Evolutionary conservation across 768 basidiomycete genomes (phyloP).

Genomic region (Hygrophorus russula): DNA sequence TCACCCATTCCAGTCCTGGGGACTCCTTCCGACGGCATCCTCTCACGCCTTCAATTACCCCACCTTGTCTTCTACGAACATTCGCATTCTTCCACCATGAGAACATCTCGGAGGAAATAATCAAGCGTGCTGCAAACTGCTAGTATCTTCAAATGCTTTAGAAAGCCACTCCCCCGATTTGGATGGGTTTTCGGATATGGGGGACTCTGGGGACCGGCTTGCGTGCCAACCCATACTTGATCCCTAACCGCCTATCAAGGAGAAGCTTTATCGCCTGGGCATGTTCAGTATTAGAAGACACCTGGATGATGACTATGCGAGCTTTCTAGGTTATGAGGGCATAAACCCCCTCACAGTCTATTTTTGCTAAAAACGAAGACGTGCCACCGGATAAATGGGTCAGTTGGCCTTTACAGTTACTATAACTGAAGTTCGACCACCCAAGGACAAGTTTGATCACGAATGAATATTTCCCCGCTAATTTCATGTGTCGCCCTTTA

Average conservation of each 20-base stretch:
- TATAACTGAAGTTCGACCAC: neutral
- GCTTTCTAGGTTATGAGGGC: slow-evolving; percentile 52
- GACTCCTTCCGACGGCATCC: too few species aligned
- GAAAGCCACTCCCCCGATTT: slow-evolving; percentile 37
- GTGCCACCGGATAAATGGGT: slow-evolving; percentile 19
- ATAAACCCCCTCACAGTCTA: slow-evolving; percentile 66
- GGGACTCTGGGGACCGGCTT: slow-evolving; percentile 31
- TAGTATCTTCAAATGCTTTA: slow-evolving; percentile 45
- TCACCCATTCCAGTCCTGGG: too few species aligned
- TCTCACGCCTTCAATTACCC: too few species aligned
- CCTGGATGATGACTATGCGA: slow-evolving; percentile 71
- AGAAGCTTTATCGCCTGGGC: slow-evolving; percentile 27
- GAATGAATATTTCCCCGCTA: slow-evolving; percentile 57
- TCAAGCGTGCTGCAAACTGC: too few species aligned
- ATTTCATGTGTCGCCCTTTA: slow-evolving; percentile 74
- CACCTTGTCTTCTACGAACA: too few species aligned
- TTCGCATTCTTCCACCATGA: too few species aligned
- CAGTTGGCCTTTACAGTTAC: slow-evolving; percentile 7
- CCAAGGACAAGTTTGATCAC: slow-evolving; percentile 34
- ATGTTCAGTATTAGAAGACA: slow-evolving; percentile 26
- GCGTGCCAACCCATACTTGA: slow-evolving; percentile 33
- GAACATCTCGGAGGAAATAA: too few species aligned
- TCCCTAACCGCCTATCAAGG: slow-evolving; percentile 20
- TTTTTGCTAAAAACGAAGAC: slow-evolving; percentile 46
- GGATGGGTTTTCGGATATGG: slow-evolving; percentile 51